Conservation (phyloP, 306 rosid genomes). For the Cyclanthera cordifolia region DNA sequence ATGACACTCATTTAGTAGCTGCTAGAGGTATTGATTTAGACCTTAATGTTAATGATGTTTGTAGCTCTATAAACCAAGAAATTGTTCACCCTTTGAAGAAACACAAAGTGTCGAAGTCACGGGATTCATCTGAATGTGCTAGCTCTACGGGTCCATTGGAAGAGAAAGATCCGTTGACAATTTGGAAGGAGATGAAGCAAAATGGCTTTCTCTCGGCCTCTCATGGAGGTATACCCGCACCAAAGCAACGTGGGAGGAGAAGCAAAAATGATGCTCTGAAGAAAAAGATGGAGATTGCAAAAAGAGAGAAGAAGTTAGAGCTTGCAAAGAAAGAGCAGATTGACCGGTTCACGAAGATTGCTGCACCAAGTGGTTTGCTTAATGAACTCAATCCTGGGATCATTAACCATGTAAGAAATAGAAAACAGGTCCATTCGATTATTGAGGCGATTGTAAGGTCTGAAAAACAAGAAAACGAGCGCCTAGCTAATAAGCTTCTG, state of each 20-base stretch:
- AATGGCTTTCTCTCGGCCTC: constrained; percentile 74
- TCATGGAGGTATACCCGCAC: constrained; percentile 79
- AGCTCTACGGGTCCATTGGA: constrained; percentile 56
- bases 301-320: constrained; percentile 76
- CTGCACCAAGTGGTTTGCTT: constrained; percentile 96
- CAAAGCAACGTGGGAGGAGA: constrained; percentile 66
- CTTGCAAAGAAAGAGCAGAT: constrained; percentile 81
- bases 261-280: constrained; percentile 50
- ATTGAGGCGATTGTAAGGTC: constrained; percentile 80
- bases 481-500: constrained; percentile 36
- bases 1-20: constrained; percentile 14
- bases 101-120: constrained; percentile 32
- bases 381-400: constrained; percentile 93
- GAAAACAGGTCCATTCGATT: constrained; percentile 85
- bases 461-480: constrained; percentile 45
- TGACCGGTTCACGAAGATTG: constrained; percentile 65
- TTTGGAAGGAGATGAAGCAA: constrained; percentile 85
- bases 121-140: constrained; percentile 59
- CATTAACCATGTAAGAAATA: constrained; percentile 92
- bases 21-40: constrained; percentile 44
- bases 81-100: constrained; percentile 26
- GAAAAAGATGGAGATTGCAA: constrained; percentile 71
- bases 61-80: constrained; percentile 35
- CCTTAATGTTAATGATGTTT: constrained; percentile 59
- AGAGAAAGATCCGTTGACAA: constrained; percentile 50